Percentiles rank a stretch among this genome's conserved stretches.
Conservation (phyloP, 2,329 filamentous ascomycete genomes). For the Sporothrix schenckii region DNA sequence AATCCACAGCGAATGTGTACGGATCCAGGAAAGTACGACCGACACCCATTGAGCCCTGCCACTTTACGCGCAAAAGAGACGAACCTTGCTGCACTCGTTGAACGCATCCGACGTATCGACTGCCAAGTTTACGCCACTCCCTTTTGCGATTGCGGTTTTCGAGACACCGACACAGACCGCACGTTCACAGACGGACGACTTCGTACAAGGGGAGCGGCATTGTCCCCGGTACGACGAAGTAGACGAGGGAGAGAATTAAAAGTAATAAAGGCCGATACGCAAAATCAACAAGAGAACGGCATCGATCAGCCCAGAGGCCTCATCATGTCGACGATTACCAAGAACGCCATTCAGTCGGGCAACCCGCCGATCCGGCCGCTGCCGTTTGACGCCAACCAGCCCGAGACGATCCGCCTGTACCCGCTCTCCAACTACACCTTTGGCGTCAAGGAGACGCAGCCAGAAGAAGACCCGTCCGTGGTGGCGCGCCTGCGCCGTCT, state of each 20-base stretch:
- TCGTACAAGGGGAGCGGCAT: background rate
- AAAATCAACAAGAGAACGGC: background rate
- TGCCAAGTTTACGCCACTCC: background rate
- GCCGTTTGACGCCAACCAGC: slow-evolving; percentile 86
- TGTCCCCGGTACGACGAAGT: background rate
- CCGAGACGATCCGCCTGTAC: slow-evolving; percentile 85
- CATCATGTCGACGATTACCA: slow-evolving; percentile 82
- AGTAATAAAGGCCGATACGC: no score
- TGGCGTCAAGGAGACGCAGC: slow-evolving; percentile 96
- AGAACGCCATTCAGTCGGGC: slow-evolving; percentile 73
- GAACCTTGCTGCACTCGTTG: background rate
- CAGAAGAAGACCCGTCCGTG: slow-evolving; percentile 95
- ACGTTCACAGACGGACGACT: background rate
- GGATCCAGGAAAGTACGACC: slow-evolving; percentile 5
- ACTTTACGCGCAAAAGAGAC: background rate
- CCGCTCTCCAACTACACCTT: slow-evolving; percentile 99
- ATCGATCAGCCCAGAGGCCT: background rate
- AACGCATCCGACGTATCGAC: background rate
- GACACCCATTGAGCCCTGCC: background rate
- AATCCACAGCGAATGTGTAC: background rate
- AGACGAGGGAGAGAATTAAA: background rate
- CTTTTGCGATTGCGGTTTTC: background rate
- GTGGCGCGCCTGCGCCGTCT: slow-evolving; percentile 87
- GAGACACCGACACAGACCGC: background rate
- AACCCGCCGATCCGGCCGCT: slow-evolving; percentile 78